Evolutionary conservation across 306 rosid genomes (phyloP), one percentile per base, ranked within the genome.

Genomic region (Ormosia semicastrata): DNA sequence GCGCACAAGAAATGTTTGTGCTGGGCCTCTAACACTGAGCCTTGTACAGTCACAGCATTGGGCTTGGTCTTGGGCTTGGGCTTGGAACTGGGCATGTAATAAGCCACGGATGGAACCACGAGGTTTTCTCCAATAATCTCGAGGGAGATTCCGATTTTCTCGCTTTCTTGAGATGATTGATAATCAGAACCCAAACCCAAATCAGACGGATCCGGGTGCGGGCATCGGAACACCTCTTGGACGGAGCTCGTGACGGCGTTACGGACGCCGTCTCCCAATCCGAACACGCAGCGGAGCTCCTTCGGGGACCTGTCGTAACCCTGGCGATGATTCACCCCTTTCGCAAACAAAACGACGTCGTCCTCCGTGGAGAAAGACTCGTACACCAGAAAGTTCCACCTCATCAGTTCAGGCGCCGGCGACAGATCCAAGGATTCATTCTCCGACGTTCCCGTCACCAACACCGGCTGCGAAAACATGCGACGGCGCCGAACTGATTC

Each of bases 201-300:
- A 29, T 24, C 63, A 12, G 68, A 75, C 7, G 79, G 9, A 33
- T 89, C 71, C 43, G 98, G 98, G 66, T 89, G 96, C 5, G 10
- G 79, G 74, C 98, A 93, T 5, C 98, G 81, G 86, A 93, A 93
- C 0, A 93, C 91, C 64, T 93, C 97, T 59, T 93, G 97, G 1
- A 40, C 57, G 13, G 98, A 91, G 83, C 86, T 87, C 2, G 90
- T 86, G 4, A 93, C 92, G 66, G 86, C 73, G 84, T 59, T 36
- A 15, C 15, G 15, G 1, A 36, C 9, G 4, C 50, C 75, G 40
- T 86, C 44, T 0, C 82, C 53, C 1, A 41, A 5, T 0, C 39
- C 79, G 41, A 93, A 90, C 30, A 93, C 81, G 69, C 98, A 91
- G 15, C 77, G 80, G 60, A 93, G 88, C 8, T 87, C 88, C 17